These are phyloP conservation scores for Penicillium parvum DNA, from an alignment of 495 filamentous ascomycete species.

Conservation along the genomic window DNA sequence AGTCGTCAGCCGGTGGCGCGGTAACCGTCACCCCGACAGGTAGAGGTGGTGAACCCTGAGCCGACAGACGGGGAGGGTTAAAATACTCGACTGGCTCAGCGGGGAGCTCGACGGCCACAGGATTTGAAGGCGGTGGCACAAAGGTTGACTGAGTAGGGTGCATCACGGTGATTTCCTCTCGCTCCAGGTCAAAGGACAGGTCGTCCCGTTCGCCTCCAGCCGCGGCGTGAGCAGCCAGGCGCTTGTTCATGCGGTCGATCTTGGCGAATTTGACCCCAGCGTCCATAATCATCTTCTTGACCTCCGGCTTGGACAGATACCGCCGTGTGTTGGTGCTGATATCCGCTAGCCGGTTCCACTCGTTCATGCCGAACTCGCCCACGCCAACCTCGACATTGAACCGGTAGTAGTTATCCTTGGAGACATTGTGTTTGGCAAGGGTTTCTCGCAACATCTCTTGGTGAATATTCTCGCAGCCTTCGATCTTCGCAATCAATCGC, in stretches of 20 bases:
- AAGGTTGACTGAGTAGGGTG: constrained; percentile 19
- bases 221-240: constrained; percentile 37
- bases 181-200: constrained; percentile 24
- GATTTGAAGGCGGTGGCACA: constrained; percentile 40
- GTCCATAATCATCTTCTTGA: constrained; percentile 68
- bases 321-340: constrained; percentile 86
- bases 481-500: constrained; percentile 81
- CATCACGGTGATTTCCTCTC: constrained; percentile 20
- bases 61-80: constrained; percentile 26
- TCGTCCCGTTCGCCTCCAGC: constrained; percentile 29
- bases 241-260: constrained; percentile 65
- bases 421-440: constrained; percentile 71
- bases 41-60: constrained; percentile 22
- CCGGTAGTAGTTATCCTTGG: constrained; percentile 91
- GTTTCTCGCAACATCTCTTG: constrained; percentile 73
- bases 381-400: constrained; percentile 96
- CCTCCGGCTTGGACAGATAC: constrained; percentile 70
- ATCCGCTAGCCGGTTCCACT: constrained; percentile 88
- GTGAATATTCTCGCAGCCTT: constrained; percentile 91
- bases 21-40: constrained; percentile 26
- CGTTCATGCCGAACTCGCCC: constrained; percentile 98
- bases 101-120: constrained; percentile 60
- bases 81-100: constrained; percentile 45
- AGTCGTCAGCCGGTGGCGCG: constrained; percentile 23
- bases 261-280: constrained; percentile 79